Conservation (phyloP, 768 basidiomycete species). For the Tylopilus subfusipes region DNA sequence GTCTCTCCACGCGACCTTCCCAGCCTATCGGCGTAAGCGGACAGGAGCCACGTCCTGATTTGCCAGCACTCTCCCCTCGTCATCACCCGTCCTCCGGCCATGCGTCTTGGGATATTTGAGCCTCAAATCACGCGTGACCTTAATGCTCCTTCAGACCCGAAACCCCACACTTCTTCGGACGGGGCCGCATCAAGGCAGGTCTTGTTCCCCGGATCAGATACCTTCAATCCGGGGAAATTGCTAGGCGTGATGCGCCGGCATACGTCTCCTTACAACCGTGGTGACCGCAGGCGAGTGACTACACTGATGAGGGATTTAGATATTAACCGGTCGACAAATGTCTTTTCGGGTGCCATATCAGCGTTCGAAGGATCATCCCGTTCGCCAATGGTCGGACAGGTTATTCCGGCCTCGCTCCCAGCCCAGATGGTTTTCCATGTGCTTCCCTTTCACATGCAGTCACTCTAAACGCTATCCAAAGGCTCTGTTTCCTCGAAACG, state of each 20-base stretch:
- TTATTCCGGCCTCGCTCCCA: slow-evolving; percentile 1
- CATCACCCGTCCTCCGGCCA: neutral
- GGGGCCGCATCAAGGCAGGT: neutral
- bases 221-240: neutral
- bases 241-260: neutral
- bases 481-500: neutral
- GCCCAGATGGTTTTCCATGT: neutral
- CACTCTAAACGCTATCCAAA: slow-evolving; percentile 14
- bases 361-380: neutral
- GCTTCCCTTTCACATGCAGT: slow-evolving; percentile 10
- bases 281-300: neutral
- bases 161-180: neutral
- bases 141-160: neutral
- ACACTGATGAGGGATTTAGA: neutral
- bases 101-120: neutral
- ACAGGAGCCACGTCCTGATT: slow-evolving; percentile 2
- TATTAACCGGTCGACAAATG: neutral
- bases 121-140: neutral
- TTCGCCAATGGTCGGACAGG: neutral
- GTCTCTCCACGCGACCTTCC: neutral
- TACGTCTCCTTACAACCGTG: neutral
- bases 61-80: neutral
- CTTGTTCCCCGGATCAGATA: neutral
- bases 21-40: slow-evolving; percentile 1
- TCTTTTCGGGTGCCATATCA: neutral